Conservation (phyloP, 352 stramenopile species). For the Phytophthora meadii region DNA sequence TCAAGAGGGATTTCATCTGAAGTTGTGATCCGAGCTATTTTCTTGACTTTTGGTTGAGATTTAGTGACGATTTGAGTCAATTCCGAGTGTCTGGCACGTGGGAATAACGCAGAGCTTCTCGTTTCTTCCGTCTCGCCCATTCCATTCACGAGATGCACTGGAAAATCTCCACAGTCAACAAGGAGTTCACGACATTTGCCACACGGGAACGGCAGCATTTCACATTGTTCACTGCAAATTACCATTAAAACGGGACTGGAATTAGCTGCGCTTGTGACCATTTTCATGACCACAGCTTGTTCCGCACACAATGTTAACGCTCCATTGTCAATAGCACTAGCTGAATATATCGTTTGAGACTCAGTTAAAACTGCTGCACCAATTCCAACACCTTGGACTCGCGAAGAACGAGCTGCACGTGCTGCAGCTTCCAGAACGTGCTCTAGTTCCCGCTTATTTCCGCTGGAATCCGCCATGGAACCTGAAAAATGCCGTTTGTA, state of each 20-base stretch:
- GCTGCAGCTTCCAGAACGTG: slow-evolving; percentile 63
- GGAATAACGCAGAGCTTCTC: slow-evolving; percentile 65
- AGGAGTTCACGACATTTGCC: slow-evolving; percentile 75
- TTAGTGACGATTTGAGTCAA: slow-evolving; percentile 22
- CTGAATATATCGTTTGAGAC: slow-evolving; percentile 47
- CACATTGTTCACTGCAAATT: slow-evolving; percentile 62
- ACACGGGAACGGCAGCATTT: slow-evolving; percentile 66
- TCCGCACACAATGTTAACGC: slow-evolving; percentile 64
- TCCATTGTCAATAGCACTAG: slow-evolving; percentile 47
- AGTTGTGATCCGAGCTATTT: not conserved
- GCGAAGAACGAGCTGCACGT: slow-evolving; percentile 30
- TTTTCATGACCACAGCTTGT: slow-evolving; percentile 60
- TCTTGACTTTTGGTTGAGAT: slow-evolving; percentile 3
- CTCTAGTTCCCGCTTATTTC: slow-evolving; percentile 48
- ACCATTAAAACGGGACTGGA: slow-evolving; percentile 53
- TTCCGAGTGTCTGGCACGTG: slow-evolving; percentile 45
- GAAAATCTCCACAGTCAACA: slow-evolving; percentile 75
- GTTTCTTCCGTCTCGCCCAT: slow-evolving; percentile 59
- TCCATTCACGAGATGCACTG: slow-evolving; percentile 70
- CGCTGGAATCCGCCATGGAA: slow-evolving; percentile 38
- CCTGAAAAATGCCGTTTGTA: slow-evolving; percentile 65
- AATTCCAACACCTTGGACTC: slow-evolving; percentile 42
- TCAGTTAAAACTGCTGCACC: slow-evolving; percentile 66
- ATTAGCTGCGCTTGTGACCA: slow-evolving; percentile 26
- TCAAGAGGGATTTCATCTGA: slow-evolving; percentile 32